phyloP scores from a whole-genome alignment of 805 yeast species.

The Nematodospora valgi region DNA sequence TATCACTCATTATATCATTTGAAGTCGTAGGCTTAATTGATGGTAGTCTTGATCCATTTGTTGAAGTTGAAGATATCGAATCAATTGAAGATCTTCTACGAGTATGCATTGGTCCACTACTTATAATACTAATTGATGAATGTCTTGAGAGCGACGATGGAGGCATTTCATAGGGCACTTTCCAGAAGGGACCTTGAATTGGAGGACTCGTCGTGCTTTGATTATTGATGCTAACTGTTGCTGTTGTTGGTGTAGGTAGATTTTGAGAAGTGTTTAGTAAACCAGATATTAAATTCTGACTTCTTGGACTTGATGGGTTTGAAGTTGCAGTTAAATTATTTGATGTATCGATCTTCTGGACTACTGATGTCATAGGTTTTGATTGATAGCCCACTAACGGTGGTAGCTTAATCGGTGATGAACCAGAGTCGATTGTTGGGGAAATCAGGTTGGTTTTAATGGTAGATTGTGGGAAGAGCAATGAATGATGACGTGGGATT shows the following conservation, averaged over 20 bases:
- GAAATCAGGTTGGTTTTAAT: conserved; percentile 4
- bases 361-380: conserved; percentile 10
- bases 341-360: conserved; percentile 7
- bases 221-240: conserved; percentile 1
- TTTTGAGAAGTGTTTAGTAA: conserved; percentile 1
- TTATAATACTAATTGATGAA: conserved; percentile 6
- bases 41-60: conserved; percentile 34
- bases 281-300: conserved; percentile 8
- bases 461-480: conserved; percentile 9
- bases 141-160: conserved; percentile 9
- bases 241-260: not conserved
- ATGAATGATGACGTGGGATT: no score
- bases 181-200: conserved; percentile 53
- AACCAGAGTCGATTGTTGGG: conserved; percentile 4
- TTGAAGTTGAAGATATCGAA: conserved; percentile 46
- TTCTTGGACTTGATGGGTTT: conserved; percentile 17
- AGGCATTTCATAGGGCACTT: conserved; percentile 60
- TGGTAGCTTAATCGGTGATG: conserved; percentile 26
- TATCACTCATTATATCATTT: conserved; percentile 26
- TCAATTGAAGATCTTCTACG: conserved; percentile 47
- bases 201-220: conserved; percentile 21
- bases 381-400: conserved; percentile 22
- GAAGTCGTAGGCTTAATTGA: conserved; percentile 24
- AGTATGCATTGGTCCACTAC: conserved; percentile 5
- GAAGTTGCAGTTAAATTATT: conserved; percentile 4